phyloP scores from a whole-genome alignment of 1,284 basidiomycete genomes.

The Mixia osmundae region DNA sequence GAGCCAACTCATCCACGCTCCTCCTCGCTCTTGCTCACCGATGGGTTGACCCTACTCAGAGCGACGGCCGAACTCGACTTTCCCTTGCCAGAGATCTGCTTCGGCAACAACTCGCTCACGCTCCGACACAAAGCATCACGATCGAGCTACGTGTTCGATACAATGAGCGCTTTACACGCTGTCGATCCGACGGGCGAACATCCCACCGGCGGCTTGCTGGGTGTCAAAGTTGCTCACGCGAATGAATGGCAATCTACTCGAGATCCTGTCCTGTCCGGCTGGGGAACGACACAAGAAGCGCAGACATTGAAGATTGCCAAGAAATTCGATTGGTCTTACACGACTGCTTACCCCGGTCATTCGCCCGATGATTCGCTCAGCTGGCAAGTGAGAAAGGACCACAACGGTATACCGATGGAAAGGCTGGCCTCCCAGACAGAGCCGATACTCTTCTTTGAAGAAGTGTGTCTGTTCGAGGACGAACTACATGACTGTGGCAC shows the following conservation, averaged over 20 bases:
- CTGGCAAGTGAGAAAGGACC: slow-evolving; percentile 19
- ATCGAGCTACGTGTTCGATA: slow-evolving; percentile 43
- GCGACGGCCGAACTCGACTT: slow-evolving; percentile 49
- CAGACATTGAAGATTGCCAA: slow-evolving; percentile 10
- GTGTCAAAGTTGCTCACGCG: slow-evolving; percentile 80
- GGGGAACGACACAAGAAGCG: background rate
- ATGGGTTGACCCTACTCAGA: no score
- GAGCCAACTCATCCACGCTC: slow-evolving; percentile 30
- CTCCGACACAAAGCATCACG: slow-evolving; percentile 33
- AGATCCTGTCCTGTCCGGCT: slow-evolving; percentile 1
- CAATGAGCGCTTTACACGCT: slow-evolving; percentile 40
- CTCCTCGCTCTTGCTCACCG: no score
- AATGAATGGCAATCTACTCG: slow-evolving; percentile 43
- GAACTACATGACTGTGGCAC: slow-evolving; percentile 86
- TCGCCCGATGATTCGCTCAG: background rate
- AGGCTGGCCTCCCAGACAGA: slow-evolving; percentile 59
- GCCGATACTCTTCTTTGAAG: slow-evolving; percentile 83
- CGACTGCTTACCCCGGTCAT: slow-evolving; percentile 52
- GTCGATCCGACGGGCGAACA: slow-evolving; percentile 56
- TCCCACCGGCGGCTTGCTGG: no score
- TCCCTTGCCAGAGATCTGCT: slow-evolving; percentile 90
- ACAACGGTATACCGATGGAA: slow-evolving; percentile 40
- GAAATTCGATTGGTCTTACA: slow-evolving; percentile 98
- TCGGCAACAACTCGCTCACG: slow-evolving; percentile 56
- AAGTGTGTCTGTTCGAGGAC: slow-evolving; percentile 75